Conservation (phyloP, 2,329 filamentous ascomycete genomes). For the Hymenotorrendiella dingleyae region DNA sequence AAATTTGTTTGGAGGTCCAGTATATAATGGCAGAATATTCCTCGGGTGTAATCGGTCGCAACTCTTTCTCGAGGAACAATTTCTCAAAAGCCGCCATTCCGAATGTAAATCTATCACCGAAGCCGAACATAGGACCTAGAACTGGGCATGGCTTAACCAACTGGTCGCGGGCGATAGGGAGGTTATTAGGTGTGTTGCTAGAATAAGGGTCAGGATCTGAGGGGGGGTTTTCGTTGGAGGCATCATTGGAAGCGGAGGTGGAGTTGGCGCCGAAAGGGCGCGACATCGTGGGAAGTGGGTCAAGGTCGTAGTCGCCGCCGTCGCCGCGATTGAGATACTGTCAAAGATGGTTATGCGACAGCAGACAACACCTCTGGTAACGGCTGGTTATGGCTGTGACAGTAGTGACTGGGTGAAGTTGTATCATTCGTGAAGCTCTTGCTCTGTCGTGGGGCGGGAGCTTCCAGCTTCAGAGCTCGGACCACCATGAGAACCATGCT, state of each 20-base stretch:
- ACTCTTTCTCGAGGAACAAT: not conserved
- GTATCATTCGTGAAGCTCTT: no score
- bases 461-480: no score
- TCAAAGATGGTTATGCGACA: no score
- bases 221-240: conserved; percentile 20
- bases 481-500: no score
- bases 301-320: no score
- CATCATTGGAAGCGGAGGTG: conserved; percentile 8
- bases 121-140: conserved; percentile 18
- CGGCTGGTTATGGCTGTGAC: no score
- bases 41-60: conserved; percentile 22
- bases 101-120: conserved; percentile 9
- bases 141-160: conserved; percentile 6
- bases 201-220: conserved; percentile 26
- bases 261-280: no score
- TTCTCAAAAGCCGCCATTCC: conserved; percentile 6
- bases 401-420: no score
- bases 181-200: not conserved
- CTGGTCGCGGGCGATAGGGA: not conserved
- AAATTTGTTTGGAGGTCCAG: conserved; percentile 24
- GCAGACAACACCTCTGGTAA: no score
- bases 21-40: conserved; percentile 26
- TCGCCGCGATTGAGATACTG: no score
- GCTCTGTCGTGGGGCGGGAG: no score
- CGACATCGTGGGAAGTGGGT: no score